Percentiles rank a stretch among this genome's conserved stretches.
phyloP scores from a whole-genome alignment of 176 grass and related monocot genomes.

The Themeda triandra region DNA sequence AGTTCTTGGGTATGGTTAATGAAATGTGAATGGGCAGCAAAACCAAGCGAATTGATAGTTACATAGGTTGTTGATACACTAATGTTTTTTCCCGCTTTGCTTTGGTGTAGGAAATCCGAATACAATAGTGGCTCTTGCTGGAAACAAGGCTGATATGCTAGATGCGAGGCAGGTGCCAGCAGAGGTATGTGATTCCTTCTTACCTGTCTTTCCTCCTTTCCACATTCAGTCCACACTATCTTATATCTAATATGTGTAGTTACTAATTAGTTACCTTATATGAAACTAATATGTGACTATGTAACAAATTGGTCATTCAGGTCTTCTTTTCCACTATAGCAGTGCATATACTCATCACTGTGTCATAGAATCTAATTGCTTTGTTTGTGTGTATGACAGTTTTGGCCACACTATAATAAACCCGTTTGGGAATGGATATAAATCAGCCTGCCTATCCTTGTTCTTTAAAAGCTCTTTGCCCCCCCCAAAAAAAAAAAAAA shows the following conservation, averaged over 20 bases:
- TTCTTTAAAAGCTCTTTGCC: neutral
- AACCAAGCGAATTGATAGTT: neutral
- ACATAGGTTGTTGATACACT: slow-evolving; percentile 18
- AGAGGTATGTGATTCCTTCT: slow-evolving; percentile 47
- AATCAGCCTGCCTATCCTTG: neutral
- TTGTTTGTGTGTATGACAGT: neutral
- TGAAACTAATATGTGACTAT: slow-evolving; percentile 1
- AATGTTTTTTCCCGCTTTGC: slow-evolving; percentile 6
- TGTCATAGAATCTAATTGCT: neutral
- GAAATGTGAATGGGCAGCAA: neutral
- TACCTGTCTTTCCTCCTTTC: neutral
- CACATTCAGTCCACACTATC: neutral
- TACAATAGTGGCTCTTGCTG: slow-evolving; percentile 85
- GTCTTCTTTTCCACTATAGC: slow-evolving; percentile 1
- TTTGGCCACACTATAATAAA: neutral
- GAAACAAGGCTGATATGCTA: slow-evolving; percentile 89
- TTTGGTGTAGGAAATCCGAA: slow-evolving; percentile 69
- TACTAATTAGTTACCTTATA: slow-evolving; percentile 1
- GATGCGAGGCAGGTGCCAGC: slow-evolving; percentile 74
- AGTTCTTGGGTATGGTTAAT: slow-evolving; percentile 8
- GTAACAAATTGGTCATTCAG: neutral
- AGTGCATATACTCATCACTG: neutral
- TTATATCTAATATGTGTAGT: neutral
- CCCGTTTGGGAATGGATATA: neutral
- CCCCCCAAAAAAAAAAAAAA: too few species aligned